phyloP scores from a whole-genome alignment of 192 early-diverging fungal genomes.

The Piromyces finnis region DNA sequence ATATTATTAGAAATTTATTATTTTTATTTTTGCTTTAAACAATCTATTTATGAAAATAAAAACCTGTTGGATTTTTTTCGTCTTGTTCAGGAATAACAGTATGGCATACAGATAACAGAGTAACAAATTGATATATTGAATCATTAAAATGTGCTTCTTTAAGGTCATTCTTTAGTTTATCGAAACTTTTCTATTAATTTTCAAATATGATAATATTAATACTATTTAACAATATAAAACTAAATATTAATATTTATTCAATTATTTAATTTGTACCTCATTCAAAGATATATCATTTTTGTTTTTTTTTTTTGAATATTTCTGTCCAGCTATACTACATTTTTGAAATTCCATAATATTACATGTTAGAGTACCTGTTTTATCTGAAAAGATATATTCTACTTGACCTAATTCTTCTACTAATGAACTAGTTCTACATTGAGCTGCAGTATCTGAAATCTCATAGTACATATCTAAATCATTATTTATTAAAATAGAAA shows the following conservation, averaged over 20 bases:
- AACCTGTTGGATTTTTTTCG: conserved; percentile 40
- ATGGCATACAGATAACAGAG: neutral
- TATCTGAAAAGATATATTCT: conserved; percentile 3
- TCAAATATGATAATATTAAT: too few relatives aligned
- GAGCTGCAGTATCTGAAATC: conserved; percentile 73
- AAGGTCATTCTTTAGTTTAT: neutral
- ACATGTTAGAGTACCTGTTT: neutral
- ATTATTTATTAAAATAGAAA: conserved; percentile 70
- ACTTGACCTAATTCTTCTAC: neutral
- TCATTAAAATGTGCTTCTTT: neutral
- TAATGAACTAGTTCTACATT: conserved; percentile 68
- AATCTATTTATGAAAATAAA: conserved; percentile 4
- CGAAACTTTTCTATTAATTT: neutral
- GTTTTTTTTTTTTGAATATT: conserved; percentile 9
- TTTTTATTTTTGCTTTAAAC: too few relatives aligned
- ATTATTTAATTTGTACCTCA: too few relatives aligned
- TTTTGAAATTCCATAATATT: conserved; percentile 3
- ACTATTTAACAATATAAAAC: too few relatives aligned
- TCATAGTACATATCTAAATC: conserved; percentile 97
- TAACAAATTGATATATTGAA: neutral
- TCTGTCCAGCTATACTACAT: conserved; percentile 7
- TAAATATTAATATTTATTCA: too few relatives aligned
- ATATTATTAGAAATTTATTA: too few relatives aligned
- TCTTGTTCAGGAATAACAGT: conserved; percentile 2
- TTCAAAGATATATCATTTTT: conserved; percentile 31